Base-by-base conservation (phyloP, 2,329 filamentous ascomycete genomes). In the Aureobasidium subglaciale region DNA sequence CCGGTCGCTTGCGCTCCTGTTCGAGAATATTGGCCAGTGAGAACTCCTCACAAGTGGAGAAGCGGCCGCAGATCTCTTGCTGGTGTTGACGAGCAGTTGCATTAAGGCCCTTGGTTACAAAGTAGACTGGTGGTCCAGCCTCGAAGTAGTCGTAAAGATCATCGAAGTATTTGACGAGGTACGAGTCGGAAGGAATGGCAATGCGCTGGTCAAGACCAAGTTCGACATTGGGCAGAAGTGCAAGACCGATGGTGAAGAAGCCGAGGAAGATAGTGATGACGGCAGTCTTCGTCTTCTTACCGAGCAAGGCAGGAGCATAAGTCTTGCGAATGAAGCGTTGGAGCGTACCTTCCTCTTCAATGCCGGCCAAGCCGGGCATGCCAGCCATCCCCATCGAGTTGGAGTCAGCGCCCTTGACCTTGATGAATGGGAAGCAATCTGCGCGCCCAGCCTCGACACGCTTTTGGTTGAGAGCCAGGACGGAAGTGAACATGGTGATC, bases 111-210 rank as follows among this genome's bases (percentile, higher is more conserved):
- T 85, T 83, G 2, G 91, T 90, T 42, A 99, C 90, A 69, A 99
- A 99, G 70, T 97, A 99, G 7, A 99, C 90, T 0, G 93, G 93
- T 46, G 93, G 92, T 0, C 93, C 95, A 15, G 85, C 85, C 59
- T 91, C 88, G 63, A 97, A 87, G 68, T 99, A 99, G 58, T 84
- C 84, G 68, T 96, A 95, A 27, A 99, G 76, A 68, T 99, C 93
- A 65, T 97, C 90, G 72, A 99, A 99, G 71, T 96, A 99, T 9
- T 87, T 83, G 59, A 99, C 96, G 49, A 99, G 77, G 68, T 99
- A 99, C 1, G 92, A 97, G 64, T 89, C 91, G 61, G 88, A 88
- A 0, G 93, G 93, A 57, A 99, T 87, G 10, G 93, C 93, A 55
- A 96, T 92, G 16, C 93, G 85, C 72, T 99, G 93, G 66, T 99